phyloP scores from a whole-genome alignment of 2,329 filamentous ascomycete genomes.

The Aspergillus sp. region DNA sequence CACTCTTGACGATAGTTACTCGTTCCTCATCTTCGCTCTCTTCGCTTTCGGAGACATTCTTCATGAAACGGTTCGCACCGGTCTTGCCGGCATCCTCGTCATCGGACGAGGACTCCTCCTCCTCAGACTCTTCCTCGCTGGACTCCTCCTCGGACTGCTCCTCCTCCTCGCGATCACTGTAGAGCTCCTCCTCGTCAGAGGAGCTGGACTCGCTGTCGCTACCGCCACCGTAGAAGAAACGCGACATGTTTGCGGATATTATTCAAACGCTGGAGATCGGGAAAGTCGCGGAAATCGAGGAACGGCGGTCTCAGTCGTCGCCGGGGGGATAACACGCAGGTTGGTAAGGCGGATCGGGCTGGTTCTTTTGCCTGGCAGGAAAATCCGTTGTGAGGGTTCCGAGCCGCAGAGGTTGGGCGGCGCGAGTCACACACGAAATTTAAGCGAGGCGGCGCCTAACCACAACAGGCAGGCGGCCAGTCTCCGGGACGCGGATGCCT shows the following conservation, averaged over 20 bases:
- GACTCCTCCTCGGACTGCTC: constrained; percentile 58
- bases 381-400: constrained; percentile 31
- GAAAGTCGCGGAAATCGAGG: constrained; percentile 23
- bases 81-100: constrained; percentile 60
- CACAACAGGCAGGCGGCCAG: constrained; percentile 30
- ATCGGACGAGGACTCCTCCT: constrained; percentile 52
- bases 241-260: constrained; percentile 70
- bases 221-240: constrained; percentile 95
- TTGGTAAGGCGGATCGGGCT: constrained; percentile 12
- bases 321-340: constrained; percentile 17
- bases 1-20: constrained; percentile 87
- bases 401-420: constrained; percentile 29
- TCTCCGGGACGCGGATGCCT: constrained; percentile 1
- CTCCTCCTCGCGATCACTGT: constrained; percentile 73
- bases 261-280: constrained; percentile 19
- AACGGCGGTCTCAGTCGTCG: constrained; percentile 24
- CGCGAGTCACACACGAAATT: constrained; percentile 47
- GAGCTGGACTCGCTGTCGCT: constrained; percentile 95
- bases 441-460: constrained; percentile 47
- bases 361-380: constrained; percentile 20
- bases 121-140: constrained; percentile 58
- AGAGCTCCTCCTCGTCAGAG: constrained; percentile 90
- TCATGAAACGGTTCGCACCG: constrained; percentile 83
- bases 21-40: constrained; percentile 83
- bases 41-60: constrained; percentile 72